A percentile compares a stretch with the other conserved stretches of the same genome.
Evolutionary conservation across 495 filamentous ascomycete species (phyloP).

Genomic region (Xylaria palmicola): DNA sequence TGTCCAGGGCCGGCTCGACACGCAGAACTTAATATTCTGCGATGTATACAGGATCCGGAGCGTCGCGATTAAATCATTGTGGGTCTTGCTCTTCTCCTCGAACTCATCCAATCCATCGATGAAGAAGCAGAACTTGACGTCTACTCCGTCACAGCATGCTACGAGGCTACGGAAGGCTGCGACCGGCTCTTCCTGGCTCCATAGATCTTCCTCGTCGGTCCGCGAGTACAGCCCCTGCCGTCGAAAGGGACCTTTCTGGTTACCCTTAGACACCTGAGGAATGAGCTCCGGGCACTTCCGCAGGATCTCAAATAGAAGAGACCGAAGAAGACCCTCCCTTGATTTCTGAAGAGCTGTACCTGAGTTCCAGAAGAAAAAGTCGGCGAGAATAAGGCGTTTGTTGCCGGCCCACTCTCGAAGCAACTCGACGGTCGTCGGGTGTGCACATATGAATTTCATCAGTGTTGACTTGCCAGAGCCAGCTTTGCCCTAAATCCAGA

Average conservation of each 20-base stretch:
- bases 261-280: neutral
- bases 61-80: constrained; percentile 17
- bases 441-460: constrained; percentile 24
- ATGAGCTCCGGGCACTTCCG: constrained; percentile 20
- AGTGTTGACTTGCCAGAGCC: constrained; percentile 30
- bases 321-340: constrained; percentile 42
- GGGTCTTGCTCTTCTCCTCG: constrained; percentile 20
- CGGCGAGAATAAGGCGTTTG: constrained; percentile 22
- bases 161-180: neutral
- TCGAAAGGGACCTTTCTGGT: neutral
- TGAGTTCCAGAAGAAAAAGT: constrained; percentile 48
- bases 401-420: constrained; percentile 27
- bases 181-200: neutral
- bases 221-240: neutral
- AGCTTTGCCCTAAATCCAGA: constrained; percentile 27
- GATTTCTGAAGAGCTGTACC: constrained; percentile 41
- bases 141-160: neutral
- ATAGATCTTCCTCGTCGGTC: neutral
- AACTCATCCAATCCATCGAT: constrained; percentile 53
- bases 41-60: constrained; percentile 11
- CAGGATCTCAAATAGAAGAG: constrained; percentile 42
- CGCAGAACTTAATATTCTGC: constrained; percentile 42
- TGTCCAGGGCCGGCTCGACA: constrained; percentile 51
- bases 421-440: constrained; percentile 12
- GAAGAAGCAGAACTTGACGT: constrained; percentile 42